Evolutionary conservation across 805 yeast genomes (phyloP), one percentile per base, ranked within the genome.

Genomic region (Starmerella potacharoeniae): DNA sequence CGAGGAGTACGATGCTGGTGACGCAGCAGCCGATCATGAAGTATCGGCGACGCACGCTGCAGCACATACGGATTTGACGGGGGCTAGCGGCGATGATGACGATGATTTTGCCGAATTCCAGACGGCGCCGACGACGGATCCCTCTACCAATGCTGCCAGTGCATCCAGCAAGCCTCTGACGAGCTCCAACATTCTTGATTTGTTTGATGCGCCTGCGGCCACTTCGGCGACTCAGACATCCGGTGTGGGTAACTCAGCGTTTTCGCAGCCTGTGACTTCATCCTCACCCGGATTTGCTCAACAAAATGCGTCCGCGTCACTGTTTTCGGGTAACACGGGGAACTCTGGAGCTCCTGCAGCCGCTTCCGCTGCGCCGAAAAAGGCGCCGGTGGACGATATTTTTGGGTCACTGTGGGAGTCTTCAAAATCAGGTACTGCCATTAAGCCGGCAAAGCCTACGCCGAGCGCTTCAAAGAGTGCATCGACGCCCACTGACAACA

Each of bases 51-150:
- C 43, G 29, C 8, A 7, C 1, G 28, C 22, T 5, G 47, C 36
- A 5, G 11, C 7, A 42, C 16, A 10, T 33, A 6, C 36, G n/a
- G 39, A 16, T 10, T 37, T 22, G 7, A 9, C 35, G 6, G 48
- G 8, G 6, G 36, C 35, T 5, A 29, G 22, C 7, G 73, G 67
- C 10, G 79, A 72, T n/a, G 75, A 72, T 55, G 82, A 79, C 57
- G 83, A 79, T 58, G 83, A 79, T 58, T 78, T 79, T 65, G 84
- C 78, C 60, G 85, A 81, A 61, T 81, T 81, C 75, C 84, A 81
- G 65, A 65, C 73, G 45, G 82, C 83, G n/a, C 79, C 81, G 2
- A 39, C 54, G 1, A 34, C 56, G 16, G 43, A 40, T 22, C 3
- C 22, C 22, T 22, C 51, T 16, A 75, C 79, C 13, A 69, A 69